Evolutionary conservation across 2,329 filamentous ascomycete species (phyloP).

Genomic region (Colletotrichum sp.): DNA sequence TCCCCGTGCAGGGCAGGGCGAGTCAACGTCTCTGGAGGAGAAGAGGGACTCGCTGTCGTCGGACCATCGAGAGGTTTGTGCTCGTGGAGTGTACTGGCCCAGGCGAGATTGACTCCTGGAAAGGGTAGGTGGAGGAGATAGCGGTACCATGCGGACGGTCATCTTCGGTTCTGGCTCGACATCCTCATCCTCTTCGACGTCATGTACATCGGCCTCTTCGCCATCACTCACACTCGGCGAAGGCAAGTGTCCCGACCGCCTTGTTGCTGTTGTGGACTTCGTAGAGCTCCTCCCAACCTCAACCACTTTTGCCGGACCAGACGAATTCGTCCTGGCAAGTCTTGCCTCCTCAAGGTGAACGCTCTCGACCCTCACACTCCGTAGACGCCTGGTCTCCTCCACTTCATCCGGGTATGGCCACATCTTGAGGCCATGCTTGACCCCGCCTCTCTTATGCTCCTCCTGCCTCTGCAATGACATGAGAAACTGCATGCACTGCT

Average conservation of each 20-base stretch:
- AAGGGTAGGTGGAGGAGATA: conserved; percentile 7
- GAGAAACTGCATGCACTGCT: conserved; percentile 22
- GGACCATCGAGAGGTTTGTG: conserved; percentile 16
- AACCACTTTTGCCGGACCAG: conserved; percentile 10
- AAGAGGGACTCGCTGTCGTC: conserved; percentile 18
- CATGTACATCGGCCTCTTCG: not conserved
- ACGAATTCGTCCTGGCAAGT: conserved; percentile 14
- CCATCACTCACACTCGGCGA: not conserved
- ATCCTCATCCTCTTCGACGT: not conserved
- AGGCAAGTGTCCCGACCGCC: not conserved
- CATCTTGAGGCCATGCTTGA: conserved; percentile 1
- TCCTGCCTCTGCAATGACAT: conserved; percentile 18
- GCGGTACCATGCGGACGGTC: not conserved
- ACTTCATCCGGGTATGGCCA: conserved; percentile 12
- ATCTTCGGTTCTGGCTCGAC: not conserved
- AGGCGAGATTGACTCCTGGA: not conserved
- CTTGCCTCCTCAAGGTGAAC: conserved; percentile 14
- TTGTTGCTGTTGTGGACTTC: conserved; percentile 1
- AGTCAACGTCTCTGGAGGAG: conserved; percentile 11
- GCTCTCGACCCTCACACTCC: conserved; percentile 10
- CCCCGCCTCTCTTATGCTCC: not conserved
- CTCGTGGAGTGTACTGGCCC: not conserved
- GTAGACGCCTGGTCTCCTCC: not conserved
- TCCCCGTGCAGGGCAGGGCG: not conserved
- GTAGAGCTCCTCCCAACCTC: conserved; percentile 15